These are phyloP conservation scores for Plectosphaerella sp. DNA, from an alignment of 2,329 filamentous ascomycete genomes.

Conservation along the genomic window DNA sequence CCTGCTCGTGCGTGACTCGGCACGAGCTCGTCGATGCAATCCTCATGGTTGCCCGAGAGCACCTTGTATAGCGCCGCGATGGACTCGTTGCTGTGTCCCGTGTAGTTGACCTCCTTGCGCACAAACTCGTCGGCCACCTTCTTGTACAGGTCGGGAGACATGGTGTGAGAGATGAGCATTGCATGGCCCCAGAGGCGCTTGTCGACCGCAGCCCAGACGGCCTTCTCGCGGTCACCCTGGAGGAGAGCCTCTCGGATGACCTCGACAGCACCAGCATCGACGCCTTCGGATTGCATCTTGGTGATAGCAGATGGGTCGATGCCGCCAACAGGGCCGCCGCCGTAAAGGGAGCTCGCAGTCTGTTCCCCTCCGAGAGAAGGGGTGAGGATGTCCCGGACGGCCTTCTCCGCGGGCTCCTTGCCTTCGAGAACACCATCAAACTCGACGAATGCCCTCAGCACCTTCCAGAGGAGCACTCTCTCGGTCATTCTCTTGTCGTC, in stretches of 20 bases:
- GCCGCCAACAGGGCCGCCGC: slow-evolving; percentile 16
- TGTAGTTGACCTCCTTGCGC: slow-evolving; percentile 84
- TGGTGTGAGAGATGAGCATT: slow-evolving; percentile 74
- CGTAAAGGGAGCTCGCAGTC: slow-evolving; percentile 16
- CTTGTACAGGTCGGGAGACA: slow-evolving; percentile 83
- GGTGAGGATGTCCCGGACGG: slow-evolving; percentile 70
- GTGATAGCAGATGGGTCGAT: slow-evolving; percentile 20
- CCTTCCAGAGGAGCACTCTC: slow-evolving; percentile 80
- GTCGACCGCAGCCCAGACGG: slow-evolving; percentile 90
- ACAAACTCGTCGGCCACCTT: slow-evolving; percentile 95
- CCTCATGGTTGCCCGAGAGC: slow-evolving; percentile 88
- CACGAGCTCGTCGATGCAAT: slow-evolving; percentile 93
- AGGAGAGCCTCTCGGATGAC: slow-evolving; percentile 70
- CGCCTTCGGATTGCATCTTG: slow-evolving; percentile 55
- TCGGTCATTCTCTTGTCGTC: slow-evolving; percentile 73
- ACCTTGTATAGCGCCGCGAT: slow-evolving; percentile 90
- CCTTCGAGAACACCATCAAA: slow-evolving; percentile 80
- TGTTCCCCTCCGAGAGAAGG: slow-evolving; percentile 41
- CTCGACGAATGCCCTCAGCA: slow-evolving; percentile 77
- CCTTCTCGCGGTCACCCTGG: slow-evolving; percentile 80
- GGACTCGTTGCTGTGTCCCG: slow-evolving; percentile 76
- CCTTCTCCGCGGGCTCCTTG: slow-evolving; percentile 64
- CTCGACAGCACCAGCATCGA: slow-evolving; percentile 66
- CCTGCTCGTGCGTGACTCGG: slow-evolving; percentile 88
- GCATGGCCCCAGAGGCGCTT: slow-evolving; percentile 95